Evolutionary conservation across 306 rosid species (phyloP).

Genomic region (Rosa chinensis): DNA sequence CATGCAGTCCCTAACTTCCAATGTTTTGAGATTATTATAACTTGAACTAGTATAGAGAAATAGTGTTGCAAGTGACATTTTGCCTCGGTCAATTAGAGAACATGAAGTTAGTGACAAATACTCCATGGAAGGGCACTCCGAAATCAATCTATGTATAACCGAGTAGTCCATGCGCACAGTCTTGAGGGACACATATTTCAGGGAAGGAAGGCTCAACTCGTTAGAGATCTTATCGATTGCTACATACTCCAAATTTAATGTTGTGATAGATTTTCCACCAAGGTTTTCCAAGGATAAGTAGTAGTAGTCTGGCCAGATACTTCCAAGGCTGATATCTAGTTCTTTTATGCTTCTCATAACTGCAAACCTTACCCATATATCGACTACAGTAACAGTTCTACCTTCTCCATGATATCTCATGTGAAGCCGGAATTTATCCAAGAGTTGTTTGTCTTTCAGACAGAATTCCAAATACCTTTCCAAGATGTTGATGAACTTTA

Average conservation of each 20-base stretch:
- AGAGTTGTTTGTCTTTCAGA: neutral
- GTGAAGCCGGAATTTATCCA: neutral
- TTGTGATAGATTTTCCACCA: neutral
- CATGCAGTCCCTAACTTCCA: neutral
- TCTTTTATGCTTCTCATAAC: neutral
- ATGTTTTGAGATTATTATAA: neutral
- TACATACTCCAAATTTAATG: neutral
- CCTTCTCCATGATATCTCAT: neutral
- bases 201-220: neutral
- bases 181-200: constrained; percentile 4
- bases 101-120: neutral
- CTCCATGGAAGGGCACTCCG: constrained; percentile 8
- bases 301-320: neutral
- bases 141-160: neutral
- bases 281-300: neutral
- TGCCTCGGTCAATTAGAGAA: neutral
- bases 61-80: no score
- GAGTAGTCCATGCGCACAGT: neutral
- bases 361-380: neutral
- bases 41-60: neutral
- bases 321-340: neutral
- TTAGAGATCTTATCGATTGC: neutral
- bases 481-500: constrained; percentile 2
- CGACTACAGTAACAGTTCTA: neutral
- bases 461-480: neutral